phyloP scores from a whole-genome alignment of 1,139 yeast genomes.

The Saccharomycopsis hybrid region DNA sequence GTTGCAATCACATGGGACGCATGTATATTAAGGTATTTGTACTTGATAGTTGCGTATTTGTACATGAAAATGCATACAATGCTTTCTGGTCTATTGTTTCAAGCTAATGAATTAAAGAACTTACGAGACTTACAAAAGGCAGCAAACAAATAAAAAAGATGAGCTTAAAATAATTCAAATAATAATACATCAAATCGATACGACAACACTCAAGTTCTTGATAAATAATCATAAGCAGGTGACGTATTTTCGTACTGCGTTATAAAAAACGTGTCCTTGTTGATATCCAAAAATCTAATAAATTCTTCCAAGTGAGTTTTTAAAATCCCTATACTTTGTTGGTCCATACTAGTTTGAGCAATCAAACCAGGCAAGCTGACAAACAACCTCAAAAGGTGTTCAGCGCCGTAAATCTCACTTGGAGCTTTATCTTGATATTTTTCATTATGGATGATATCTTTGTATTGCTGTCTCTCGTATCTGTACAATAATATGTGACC shows the following conservation, averaged over 20 bases:
- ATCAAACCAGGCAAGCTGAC: constrained; percentile 77
- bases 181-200: too few relatives aligned
- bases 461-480: constrained; percentile 77
- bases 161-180: neutral
- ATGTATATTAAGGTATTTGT: neutral
- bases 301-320: constrained; percentile 45
- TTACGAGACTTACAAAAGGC: neutral
- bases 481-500: constrained; percentile 74
- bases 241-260: constrained; percentile 32
- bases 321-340: constrained; percentile 55
- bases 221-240: constrained; percentile 39
- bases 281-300: constrained; percentile 26
- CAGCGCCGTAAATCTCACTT: constrained; percentile 62
- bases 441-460: constrained; percentile 41
- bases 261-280: constrained; percentile 35
- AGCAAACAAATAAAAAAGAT: neutral
- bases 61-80: too few relatives aligned
- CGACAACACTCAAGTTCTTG: constrained; percentile 21
- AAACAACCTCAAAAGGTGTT: constrained; percentile 67
- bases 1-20: neutral
- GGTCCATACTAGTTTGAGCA: constrained; percentile 76
- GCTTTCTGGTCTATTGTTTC: too few relatives aligned
- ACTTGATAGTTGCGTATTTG: neutral
- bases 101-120: neutral
- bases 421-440: constrained; percentile 31